Percentiles rank a stretch among this genome's conserved stretches.
Evolutionary conservation across 306 rosid genomes (phyloP).

Genomic region (Dalbergia oliveri): DNA sequence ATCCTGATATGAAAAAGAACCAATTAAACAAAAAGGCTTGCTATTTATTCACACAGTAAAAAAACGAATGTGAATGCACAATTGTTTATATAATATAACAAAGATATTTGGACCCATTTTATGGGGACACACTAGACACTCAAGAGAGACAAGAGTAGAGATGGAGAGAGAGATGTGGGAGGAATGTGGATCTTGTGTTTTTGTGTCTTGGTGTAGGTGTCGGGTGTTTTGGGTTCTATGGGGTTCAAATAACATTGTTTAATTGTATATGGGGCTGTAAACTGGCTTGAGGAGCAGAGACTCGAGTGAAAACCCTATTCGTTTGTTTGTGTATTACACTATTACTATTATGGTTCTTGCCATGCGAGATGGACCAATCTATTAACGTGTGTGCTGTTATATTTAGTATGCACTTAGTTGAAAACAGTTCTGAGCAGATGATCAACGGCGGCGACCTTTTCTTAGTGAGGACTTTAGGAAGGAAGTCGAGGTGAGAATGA

Average conservation of each 20-base stretch:
- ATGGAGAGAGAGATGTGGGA: no score
- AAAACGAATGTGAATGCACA: no score
- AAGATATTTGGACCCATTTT: no score
- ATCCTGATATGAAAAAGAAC: neutral
- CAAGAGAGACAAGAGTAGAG: no score
- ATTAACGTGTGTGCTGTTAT: neutral
- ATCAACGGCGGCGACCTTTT: slow-evolving; percentile 14
- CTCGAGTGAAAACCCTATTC: neutral
- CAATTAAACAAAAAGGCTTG: neutral
- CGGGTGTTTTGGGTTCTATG: no score
- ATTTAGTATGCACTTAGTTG: neutral
- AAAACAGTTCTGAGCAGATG: neutral
- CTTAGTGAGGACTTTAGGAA: slow-evolving; percentile 11
- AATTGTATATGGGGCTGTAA: neutral
- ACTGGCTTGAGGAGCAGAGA: neutral
- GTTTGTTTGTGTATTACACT: neutral
- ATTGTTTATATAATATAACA: no score
- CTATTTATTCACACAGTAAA: neutral
- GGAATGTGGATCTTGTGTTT: no score
- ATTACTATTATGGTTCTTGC: neutral
- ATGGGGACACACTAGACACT: no score
- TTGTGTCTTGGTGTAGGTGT: no score
- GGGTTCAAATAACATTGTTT: neutral
- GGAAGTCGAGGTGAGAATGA: slow-evolving; percentile 11
- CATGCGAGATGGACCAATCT: neutral